phyloP scores from a whole-genome alignment of 2,329 filamentous ascomycete species.

The Ascochyta viciae-villosae region DNA sequence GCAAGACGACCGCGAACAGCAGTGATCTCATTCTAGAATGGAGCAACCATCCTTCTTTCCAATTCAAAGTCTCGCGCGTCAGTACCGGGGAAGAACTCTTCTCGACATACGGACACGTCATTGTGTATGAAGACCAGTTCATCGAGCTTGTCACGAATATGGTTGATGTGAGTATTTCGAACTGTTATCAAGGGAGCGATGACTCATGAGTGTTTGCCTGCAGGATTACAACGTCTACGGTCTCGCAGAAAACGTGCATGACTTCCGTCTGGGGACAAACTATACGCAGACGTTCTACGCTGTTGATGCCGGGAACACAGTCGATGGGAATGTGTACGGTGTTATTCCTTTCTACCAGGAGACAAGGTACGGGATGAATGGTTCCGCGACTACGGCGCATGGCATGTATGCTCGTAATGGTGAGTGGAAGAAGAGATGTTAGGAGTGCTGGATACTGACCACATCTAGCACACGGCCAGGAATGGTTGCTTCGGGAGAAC shows the following conservation, averaged over 20 bases:
- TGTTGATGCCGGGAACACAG: constrained; percentile 59
- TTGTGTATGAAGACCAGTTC: constrained; percentile 79
- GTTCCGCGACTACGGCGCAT: constrained; percentile 13
- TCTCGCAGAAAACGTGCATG: constrained; percentile 74
- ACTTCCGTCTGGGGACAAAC: constrained; percentile 68
- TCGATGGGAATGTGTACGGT: constrained; percentile 20
- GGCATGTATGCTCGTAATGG: constrained; percentile 26
- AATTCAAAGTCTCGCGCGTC: constrained; percentile 66
- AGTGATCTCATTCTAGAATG: constrained; percentile 26
- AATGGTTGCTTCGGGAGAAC: constrained; percentile 68
- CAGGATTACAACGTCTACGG: constrained; percentile 73
- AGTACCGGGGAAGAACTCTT: constrained; percentile 65
- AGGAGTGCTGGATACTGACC: background rate
- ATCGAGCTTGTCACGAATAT: constrained; percentile 49
- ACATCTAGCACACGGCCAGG: constrained; percentile 69
- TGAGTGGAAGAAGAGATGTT: background rate
- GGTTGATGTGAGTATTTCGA: constrained; percentile 61
- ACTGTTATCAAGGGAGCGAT: constrained; percentile 27
- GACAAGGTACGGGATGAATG: constrained; percentile 17
- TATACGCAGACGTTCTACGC: constrained; percentile 74
- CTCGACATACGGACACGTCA: constrained; percentile 70
- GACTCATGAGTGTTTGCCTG: constrained; percentile 53
- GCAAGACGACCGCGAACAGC: constrained; percentile 13
- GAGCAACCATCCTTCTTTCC: constrained; percentile 63
- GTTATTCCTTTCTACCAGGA: constrained; percentile 25